phyloP scores from a whole-genome alignment of 2,329 filamentous ascomycete genomes.

The Dothideomycetes sp. region DNA sequence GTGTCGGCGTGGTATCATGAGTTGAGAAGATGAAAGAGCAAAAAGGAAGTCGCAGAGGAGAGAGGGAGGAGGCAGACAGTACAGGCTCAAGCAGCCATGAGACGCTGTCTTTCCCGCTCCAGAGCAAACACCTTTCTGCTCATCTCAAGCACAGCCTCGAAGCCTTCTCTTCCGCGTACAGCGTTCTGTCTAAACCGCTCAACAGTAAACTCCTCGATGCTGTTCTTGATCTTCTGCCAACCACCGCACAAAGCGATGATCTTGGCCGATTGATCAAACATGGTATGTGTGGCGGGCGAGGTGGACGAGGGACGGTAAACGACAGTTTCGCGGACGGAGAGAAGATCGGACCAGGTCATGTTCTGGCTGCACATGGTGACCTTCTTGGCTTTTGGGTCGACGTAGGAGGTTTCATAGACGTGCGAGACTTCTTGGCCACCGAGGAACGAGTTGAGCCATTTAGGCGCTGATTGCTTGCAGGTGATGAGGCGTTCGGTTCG shows the following conservation, averaged over 20 bases:
- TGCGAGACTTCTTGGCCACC: slow-evolving; percentile 72
- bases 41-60: neutral
- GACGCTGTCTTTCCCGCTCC: slow-evolving; percentile 56
- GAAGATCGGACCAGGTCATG: slow-evolving; percentile 80
- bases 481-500: slow-evolving; percentile 61
- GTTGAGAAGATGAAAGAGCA: neutral
- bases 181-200: slow-evolving; percentile 88
- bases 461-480: slow-evolving; percentile 56
- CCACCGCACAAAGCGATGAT: slow-evolving; percentile 92
- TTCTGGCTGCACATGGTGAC: slow-evolving; percentile 97
- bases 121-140: slow-evolving; percentile 84
- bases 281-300: slow-evolving; percentile 48
- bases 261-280: slow-evolving; percentile 80
- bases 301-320: slow-evolving; percentile 55
- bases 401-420: slow-evolving; percentile 92
- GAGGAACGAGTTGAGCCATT: slow-evolving; percentile 71
- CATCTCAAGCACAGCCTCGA: slow-evolving; percentile 90
- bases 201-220: slow-evolving; percentile 85
- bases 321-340: slow-evolving; percentile 89
- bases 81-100: slow-evolving; percentile 1
- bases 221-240: slow-evolving; percentile 95
- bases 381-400: slow-evolving; percentile 70
- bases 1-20: neutral
- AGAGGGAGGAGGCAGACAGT: neutral
- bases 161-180: slow-evolving; percentile 79